Evolutionary conservation across 805 yeast species (phyloP), one percentile per base, ranked within the genome.

Genomic region (Wickerhamomyces subpelliculosus): DNA sequence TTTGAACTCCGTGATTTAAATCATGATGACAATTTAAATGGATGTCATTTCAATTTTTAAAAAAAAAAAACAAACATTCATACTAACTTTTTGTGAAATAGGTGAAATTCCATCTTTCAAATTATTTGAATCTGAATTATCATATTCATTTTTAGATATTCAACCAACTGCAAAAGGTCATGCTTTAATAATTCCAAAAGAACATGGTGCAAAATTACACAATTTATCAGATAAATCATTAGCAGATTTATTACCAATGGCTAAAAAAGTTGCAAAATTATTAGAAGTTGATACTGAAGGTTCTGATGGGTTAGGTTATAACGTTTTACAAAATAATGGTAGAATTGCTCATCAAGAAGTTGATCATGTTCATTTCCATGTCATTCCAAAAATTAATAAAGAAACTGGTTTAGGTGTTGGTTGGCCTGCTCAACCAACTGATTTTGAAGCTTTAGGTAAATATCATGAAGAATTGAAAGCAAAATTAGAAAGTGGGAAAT

Each of bases 61-160:
- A n/a, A 33, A 13, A 16, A 24, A 9, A 19, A 11, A 19, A 22
- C 11, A 16, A 18, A 18, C 4, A 14, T 13, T 18, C n/a, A 32
- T 34, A 34, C 51, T 30, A n/a, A 26, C 22, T 16, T 17, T n/a
- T 4, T 22, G n/a, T 17, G n/a, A 30, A 25, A 7, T 13, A 77
- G 94, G 96, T 39, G 97, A 93, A 52, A 93, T 90, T 55, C 98
- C 98, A 25, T 84, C 94, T 2, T 78, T 86, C 69, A 93, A 90
- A 61, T 65, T 90, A 45, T 72, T 84, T 53, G 98, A 90, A 62
- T 86, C 97, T n/a, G 70, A 81, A 42, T 70, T 73, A 51, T 64
- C 86, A 3, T 85, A 72, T 55, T 86, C 97, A 0, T 93, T 90
- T 60, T 69, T 93, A 52, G 98, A 90, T 55, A 89, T 90, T 55